Percentiles rank a stretch among this genome's conserved stretches.
Conservation (phyloP, 331 rosid species). For the Quercus tomentella region DNA sequence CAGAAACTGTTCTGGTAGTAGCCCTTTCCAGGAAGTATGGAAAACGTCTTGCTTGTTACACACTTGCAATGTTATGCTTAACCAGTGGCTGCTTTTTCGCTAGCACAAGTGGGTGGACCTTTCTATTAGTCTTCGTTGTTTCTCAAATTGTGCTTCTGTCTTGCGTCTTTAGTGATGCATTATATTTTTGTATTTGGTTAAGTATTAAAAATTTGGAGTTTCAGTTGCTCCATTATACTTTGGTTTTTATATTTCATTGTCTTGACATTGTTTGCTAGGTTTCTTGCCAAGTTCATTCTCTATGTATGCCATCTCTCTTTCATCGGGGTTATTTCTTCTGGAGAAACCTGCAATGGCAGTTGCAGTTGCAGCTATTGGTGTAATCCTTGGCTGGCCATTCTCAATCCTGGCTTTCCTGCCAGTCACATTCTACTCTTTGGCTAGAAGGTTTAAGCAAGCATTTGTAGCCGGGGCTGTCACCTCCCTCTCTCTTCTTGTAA, state of each 20-base stretch:
- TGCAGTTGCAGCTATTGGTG: constrained; percentile 76
- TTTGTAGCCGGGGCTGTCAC: constrained; percentile 71
- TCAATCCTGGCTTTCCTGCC: constrained; percentile 93
- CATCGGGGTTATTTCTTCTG: constrained; percentile 86
- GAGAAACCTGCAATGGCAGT: constrained; percentile 74
- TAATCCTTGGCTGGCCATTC: constrained; percentile 97
- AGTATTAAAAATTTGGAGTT: background rate
- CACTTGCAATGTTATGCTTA: constrained; percentile 95
- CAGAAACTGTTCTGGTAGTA: constrained; percentile 82
- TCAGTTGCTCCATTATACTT: background rate
- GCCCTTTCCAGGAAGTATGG: constrained; percentile 92
- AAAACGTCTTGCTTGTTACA: constrained; percentile 76
- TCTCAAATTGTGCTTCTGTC: background rate
- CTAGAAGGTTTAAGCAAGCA: constrained; percentile 54
- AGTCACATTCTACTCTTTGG: constrained; percentile 62
- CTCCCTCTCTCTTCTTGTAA: constrained; percentile 72
- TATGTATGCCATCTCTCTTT: constrained; percentile 88
- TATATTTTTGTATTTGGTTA: background rate
- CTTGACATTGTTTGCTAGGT: constrained; percentile 49
- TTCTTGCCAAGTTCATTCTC: constrained; percentile 99
- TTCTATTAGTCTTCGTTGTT: background rate
- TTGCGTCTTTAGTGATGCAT: background rate
- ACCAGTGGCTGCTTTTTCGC: constrained; percentile 97
- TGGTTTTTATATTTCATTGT: constrained; percentile 4
- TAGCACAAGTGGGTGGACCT: constrained; percentile 79